Evolutionary conservation across 2,329 filamentous ascomycete species (phyloP).

Genomic region (Aspergillus ochraceus): DNA sequence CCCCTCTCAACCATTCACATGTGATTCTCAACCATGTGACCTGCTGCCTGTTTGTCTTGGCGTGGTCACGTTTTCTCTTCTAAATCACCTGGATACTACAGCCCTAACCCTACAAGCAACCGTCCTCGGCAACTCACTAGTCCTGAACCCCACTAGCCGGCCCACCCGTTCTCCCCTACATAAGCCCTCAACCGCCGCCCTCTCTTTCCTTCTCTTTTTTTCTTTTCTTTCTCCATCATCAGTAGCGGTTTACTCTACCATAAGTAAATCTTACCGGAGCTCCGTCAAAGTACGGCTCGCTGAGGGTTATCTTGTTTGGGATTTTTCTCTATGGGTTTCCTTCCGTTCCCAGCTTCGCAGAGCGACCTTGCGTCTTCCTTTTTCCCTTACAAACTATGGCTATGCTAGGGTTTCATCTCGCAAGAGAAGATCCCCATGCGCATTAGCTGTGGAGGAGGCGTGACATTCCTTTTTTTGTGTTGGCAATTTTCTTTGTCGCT

Average conservation of each 20-base stretch:
- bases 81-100: not conserved
- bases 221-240: constrained; percentile 47
- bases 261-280: constrained; percentile 50
- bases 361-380: constrained; percentile 42
- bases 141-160: constrained; percentile 27
- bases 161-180: constrained; percentile 23
- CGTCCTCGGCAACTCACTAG: constrained; percentile 15
- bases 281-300: constrained; percentile 49
- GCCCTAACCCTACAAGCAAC: constrained; percentile 19
- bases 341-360: constrained; percentile 53
- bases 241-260: constrained; percentile 53
- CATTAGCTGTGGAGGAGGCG: constrained; percentile 51
- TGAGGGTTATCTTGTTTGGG: constrained; percentile 50
- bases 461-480: constrained; percentile 34
- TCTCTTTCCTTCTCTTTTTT: constrained; percentile 28
- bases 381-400: constrained; percentile 47
- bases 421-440: constrained; percentile 40
- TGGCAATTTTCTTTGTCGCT: not conserved
- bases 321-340: constrained; percentile 46
- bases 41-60: not conserved
- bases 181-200: constrained; percentile 22
- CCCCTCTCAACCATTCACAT: constrained; percentile 16
- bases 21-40: constrained; percentile 20
- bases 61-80: not conserved
- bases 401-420: constrained; percentile 43